Percentiles rank a stretch among this genome's conserved stretches.
Evolutionary conservation across 1,284 basidiomycete species (phyloP).

Genomic region (Trichosporon inkin): DNA sequence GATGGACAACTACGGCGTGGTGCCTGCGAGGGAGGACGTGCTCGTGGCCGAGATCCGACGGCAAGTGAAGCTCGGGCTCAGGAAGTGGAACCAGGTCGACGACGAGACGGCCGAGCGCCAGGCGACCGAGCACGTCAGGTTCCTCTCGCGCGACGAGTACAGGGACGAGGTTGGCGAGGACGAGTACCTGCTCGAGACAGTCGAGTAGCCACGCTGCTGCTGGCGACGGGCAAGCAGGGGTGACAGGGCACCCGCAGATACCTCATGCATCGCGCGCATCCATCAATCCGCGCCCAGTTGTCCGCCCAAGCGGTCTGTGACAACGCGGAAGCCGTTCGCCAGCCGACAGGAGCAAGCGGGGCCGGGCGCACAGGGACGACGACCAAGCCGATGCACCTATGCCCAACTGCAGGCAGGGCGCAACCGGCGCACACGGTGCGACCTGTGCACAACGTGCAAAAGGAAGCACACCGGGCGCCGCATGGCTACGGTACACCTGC

Average conservation of each 20-base stretch:
- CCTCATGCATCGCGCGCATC: background rate
- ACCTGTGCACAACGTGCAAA: no score
- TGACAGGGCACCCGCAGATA: background rate
- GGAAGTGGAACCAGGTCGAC: slow-evolving; percentile 6
- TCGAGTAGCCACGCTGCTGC: background rate
- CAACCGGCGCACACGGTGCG: no score
- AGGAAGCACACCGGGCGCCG: background rate
- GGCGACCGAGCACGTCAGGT: background rate
- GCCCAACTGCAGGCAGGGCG: no score
- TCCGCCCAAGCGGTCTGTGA: no score
- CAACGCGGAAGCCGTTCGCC: no score
- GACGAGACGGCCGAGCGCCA: slow-evolving; percentile 1
- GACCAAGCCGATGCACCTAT: no score
- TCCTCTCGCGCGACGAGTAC: slow-evolving; percentile 1
- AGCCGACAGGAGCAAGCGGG: no score
- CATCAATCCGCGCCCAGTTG: background rate
- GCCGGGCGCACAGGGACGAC: no score
- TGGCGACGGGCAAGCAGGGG: background rate
- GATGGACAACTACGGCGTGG: background rate
- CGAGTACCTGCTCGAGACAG: slow-evolving; percentile 3
- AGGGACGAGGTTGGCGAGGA: slow-evolving; percentile 3
- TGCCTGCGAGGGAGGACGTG: background rate
- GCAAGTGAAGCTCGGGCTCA: background rate
- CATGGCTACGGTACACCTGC: background rate
- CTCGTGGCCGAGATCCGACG: background rate